A percentile compares a stretch with the other conserved stretches of the same genome.
These are phyloP conservation scores for Auricularia heimuer DNA, from an alignment of 768 basidiomycete species.

Conservation along the genomic window DNA sequence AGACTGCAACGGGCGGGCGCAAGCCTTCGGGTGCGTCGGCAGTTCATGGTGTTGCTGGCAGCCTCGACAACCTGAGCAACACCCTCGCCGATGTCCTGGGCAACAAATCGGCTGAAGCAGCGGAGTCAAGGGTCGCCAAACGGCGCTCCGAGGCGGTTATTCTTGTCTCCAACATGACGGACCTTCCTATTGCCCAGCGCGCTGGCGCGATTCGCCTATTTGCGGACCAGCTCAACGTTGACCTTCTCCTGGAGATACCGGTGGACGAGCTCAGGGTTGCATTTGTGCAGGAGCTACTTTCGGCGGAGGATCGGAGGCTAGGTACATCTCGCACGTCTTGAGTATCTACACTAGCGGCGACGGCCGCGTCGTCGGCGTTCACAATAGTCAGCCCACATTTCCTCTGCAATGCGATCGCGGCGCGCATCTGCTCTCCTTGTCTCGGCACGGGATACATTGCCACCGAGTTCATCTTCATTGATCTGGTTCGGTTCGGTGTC, in stretches of 20 bases:
- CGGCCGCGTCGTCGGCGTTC: background rate
- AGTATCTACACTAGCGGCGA: background rate
- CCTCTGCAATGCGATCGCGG: background rate
- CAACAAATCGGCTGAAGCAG: no score
- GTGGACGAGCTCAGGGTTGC: background rate
- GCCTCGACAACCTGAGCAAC: no score
- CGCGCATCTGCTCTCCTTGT: background rate
- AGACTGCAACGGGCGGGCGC: no score
- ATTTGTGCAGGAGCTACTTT: background rate
- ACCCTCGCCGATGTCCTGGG: no score
- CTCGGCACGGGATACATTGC: background rate
- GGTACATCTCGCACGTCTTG: background rate
- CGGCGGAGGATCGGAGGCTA: background rate
- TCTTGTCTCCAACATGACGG: background rate
- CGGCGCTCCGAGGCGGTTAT: background rate
- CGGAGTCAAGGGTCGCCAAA: background rate
- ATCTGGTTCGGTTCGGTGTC: background rate
- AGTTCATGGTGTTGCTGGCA: no score
- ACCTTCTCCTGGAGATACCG: background rate
- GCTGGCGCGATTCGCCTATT: background rate
- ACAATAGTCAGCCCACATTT: background rate
- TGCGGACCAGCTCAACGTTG: background rate
- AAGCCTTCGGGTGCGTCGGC: no score
- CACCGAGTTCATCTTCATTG: background rate
- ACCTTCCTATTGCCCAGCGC: background rate